Percentiles rank a stretch among this genome's conserved stretches.
These are phyloP conservation scores for Delitschia confertaspora DNA, from an alignment of 495 filamentous ascomycete genomes.

Conservation along the genomic window DNA sequence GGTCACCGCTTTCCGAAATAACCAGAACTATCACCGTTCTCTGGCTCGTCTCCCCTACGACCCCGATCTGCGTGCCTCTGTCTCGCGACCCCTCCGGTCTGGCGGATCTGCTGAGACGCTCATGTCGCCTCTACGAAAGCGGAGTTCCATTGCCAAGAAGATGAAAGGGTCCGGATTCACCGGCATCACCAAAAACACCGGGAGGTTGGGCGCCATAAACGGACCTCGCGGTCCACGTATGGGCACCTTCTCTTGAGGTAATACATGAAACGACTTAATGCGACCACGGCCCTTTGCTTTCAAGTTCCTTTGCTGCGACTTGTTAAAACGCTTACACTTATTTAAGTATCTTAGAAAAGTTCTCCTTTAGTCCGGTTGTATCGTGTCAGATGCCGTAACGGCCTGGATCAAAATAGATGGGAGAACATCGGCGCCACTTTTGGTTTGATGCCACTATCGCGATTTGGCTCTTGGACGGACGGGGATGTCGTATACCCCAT, in stretches of 20 bases:
- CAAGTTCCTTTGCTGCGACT: not conserved
- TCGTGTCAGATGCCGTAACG: too few species aligned
- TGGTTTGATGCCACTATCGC: too few species aligned
- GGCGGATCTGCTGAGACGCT: constrained; percentile 22
- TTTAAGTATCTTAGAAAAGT: constrained; percentile 7
- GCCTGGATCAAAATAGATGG: too few species aligned
- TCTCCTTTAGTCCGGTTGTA: not conserved
- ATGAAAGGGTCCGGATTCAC: not conserved
- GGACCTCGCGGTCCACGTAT: constrained; percentile 11
- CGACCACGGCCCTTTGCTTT: constrained; percentile 17
- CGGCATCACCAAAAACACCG: constrained; percentile 16
- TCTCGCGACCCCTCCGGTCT: constrained; percentile 21
- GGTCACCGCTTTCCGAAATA: constrained; percentile 70
- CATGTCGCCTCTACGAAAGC: constrained; percentile 24
- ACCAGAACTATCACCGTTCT: constrained; percentile 50
- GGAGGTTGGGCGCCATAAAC: constrained; percentile 5
- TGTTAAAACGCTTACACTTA: constrained; percentile 4
- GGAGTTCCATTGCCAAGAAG: constrained; percentile 17
- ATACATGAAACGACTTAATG: constrained; percentile 21
- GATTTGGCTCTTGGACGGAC: too few species aligned
- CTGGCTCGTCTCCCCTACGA: constrained; percentile 23
- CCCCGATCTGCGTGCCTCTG: constrained; percentile 20
- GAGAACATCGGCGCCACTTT: too few species aligned
- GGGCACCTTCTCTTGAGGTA: constrained; percentile 19
- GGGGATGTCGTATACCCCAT: too few species aligned